Evolutionary conservation across 371 early-diverging fungal genomes (phyloP).

Genomic region (Funneliformis caledonium): DNA sequence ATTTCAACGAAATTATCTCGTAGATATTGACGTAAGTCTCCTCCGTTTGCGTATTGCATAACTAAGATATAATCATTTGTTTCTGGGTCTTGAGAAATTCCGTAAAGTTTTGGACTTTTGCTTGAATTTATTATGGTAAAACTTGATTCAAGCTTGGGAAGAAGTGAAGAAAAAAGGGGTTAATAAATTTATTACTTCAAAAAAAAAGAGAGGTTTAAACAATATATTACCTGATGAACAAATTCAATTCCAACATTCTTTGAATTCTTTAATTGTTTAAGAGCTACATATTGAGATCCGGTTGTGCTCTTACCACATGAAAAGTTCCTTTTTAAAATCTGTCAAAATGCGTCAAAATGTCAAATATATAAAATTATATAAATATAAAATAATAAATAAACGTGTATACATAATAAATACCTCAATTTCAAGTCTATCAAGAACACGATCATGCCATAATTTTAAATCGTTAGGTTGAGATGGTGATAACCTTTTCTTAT

Average conservation of each 20-base stretch:
- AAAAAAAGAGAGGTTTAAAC: not conserved
- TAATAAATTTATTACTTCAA: not conserved
- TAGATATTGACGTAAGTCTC: conserved; percentile 7
- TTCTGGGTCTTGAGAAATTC: conserved; percentile 13
- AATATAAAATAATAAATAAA: not conserved
- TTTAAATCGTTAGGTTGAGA: not conserved
- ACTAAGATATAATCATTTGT: not conserved
- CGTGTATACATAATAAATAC: not conserved
- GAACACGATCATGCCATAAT: not conserved
- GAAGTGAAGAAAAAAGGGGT: not conserved
- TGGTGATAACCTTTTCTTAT: not conserved
- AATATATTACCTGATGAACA: not conserved
- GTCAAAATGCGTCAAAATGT: too few species aligned
- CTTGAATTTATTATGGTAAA: not conserved
- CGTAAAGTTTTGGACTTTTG: conserved; percentile 3
- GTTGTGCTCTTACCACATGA: not conserved
- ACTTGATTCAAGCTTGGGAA: not conserved
- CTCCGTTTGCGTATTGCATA: not conserved
- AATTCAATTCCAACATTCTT: not conserved
- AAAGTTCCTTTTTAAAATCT: not conserved
- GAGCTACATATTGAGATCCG: not conserved
- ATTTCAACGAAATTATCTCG: not conserved
- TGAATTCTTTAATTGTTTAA: conserved; percentile 13
- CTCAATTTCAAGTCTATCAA: not conserved
- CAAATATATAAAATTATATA: not conserved